phyloP scores from a whole-genome alignment of 2,329 filamentous ascomycete genomes.

The Rasamsonia emersonii region DNA sequence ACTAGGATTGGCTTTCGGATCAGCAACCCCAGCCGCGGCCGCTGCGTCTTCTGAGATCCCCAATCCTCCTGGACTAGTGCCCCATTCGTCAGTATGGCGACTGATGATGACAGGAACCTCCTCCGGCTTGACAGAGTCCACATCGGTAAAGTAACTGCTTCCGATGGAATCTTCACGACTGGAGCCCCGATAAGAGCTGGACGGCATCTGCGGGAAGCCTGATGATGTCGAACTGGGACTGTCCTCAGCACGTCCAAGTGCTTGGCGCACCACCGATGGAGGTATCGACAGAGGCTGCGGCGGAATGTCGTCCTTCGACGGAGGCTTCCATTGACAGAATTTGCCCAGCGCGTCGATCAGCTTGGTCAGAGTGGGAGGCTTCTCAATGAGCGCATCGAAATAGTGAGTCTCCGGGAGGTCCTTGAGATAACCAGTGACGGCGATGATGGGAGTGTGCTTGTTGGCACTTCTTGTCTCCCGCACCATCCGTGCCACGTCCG shows the following conservation, averaged over 20 bases:
- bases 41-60: constrained; percentile 60
- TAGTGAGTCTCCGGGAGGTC: constrained; percentile 91
- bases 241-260: constrained; percentile 59
- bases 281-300: constrained; percentile 52
- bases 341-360: constrained; percentile 78
- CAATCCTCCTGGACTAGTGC: constrained; percentile 55
- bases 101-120: constrained; percentile 69
- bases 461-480: constrained; percentile 94
- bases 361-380: constrained; percentile 89
- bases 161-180: constrained; percentile 84
- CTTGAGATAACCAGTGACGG: constrained; percentile 96
- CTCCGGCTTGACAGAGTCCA: constrained; percentile 68
- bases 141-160: constrained; percentile 74
- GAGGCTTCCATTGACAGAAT: constrained; percentile 88
- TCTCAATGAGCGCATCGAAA: constrained; percentile 92
- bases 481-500: constrained; percentile 95
- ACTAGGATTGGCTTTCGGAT: constrained; percentile 14
- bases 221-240: constrained; percentile 78
- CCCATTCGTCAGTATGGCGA: constrained; percentile 70
- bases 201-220: constrained; percentile 58
- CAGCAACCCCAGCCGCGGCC: constrained; percentile 12
- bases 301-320: constrained; percentile 48
- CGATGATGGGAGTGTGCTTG: constrained; percentile 87
- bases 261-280: constrained; percentile 51
- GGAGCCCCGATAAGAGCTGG: constrained; percentile 67